Conservation (phyloP, 495 filamentous ascomycete species). For the Penicillium dipodomyicola region DNA sequence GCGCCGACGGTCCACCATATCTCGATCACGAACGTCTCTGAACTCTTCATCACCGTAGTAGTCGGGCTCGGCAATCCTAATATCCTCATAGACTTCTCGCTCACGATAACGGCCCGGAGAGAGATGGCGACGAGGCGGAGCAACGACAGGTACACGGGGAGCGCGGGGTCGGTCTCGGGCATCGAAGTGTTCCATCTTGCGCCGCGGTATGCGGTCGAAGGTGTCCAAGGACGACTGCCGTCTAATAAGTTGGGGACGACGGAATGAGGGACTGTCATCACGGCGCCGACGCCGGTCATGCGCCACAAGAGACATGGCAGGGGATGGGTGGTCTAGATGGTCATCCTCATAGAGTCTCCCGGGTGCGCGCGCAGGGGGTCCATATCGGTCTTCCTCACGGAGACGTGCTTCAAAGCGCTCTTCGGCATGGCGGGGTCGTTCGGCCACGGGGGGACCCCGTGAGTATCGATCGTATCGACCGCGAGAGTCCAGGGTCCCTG, state of each 20-base stretch:
- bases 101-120: slow-evolving; percentile 48
- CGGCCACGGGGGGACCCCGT: slow-evolving; percentile 42
- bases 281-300: slow-evolving; percentile 41
- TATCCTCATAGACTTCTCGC: slow-evolving; percentile 59
- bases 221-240: slow-evolving; percentile 70
- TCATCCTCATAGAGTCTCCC: slow-evolving; percentile 51
- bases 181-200: slow-evolving; percentile 54
- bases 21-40: slow-evolving; percentile 56
- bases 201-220: slow-evolving; percentile 63
- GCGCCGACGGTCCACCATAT: slow-evolving; percentile 38
- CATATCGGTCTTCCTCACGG: slow-evolving; percentile 55
- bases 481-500: slow-evolving; percentile 41
- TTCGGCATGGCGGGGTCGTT: slow-evolving; percentile 45
- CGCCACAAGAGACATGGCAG: slow-evolving; percentile 40
- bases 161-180: slow-evolving; percentile 38
- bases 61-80: slow-evolving; percentile 65
- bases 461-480: slow-evolving; percentile 46
- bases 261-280: slow-evolving; percentile 40
- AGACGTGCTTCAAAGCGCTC: slow-evolving; percentile 54
- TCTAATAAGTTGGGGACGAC: slow-evolving; percentile 57
- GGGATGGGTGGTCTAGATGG: slow-evolving; percentile 42
- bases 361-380: slow-evolving; percentile 50
- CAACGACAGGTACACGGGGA: slow-evolving; percentile 20
- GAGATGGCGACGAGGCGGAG: slow-evolving; percentile 33
- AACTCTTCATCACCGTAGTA: slow-evolving; percentile 67